A percentile compares a stretch with the other conserved stretches of the same genome.
phyloP scores from a whole-genome alignment of 2,329 filamentous ascomycete genomes.

The Tolypocladium album region DNA sequence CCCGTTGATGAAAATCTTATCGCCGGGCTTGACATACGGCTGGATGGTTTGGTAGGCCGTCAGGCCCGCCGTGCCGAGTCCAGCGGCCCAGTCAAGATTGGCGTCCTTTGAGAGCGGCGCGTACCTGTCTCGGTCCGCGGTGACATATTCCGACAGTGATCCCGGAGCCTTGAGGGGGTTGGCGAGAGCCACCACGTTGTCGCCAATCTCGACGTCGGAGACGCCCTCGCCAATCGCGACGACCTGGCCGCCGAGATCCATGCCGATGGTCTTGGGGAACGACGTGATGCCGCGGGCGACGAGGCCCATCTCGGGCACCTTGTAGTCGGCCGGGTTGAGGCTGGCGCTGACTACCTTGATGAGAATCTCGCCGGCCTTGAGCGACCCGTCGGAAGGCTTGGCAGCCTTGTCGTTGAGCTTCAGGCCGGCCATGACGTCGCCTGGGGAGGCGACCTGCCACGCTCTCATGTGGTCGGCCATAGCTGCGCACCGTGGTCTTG shows the following conservation, averaged over 20 bases:
- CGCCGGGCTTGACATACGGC: slow-evolving; percentile 35
- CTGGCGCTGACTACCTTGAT: slow-evolving; percentile 30
- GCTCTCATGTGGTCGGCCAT: slow-evolving; percentile 16
- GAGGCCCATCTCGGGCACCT: slow-evolving; percentile 29
- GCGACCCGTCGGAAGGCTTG: slow-evolving; percentile 4
- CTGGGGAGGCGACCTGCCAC: slow-evolving; percentile 16
- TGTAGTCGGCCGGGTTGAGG: slow-evolving; percentile 41
- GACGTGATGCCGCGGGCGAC: slow-evolving; percentile 17
- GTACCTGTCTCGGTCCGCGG: slow-evolving; percentile 20
- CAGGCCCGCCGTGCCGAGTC: slow-evolving; percentile 30
- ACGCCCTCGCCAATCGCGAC: slow-evolving; percentile 18
- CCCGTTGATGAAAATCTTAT: slow-evolving; percentile 54
- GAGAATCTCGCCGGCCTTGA: slow-evolving; percentile 23
- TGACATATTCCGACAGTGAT: slow-evolving; percentile 30
- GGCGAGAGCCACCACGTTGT: slow-evolving; percentile 31
- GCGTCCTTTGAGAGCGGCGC: slow-evolving; percentile 28
- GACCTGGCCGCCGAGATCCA: slow-evolving; percentile 42
- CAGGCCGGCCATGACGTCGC: slow-evolving; percentile 12
- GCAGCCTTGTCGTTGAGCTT: slow-evolving; percentile 7
- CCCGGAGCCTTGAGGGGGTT: slow-evolving; percentile 22
- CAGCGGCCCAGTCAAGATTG: slow-evolving; percentile 29
- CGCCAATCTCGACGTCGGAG: slow-evolving; percentile 23
- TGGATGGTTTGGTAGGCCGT: slow-evolving; percentile 39
- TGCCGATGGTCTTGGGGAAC: slow-evolving; percentile 32
- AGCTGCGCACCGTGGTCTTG: neutral